A percentile compares a stretch with the other conserved stretches of the same genome.
phyloP scores from a whole-genome alignment of 345 rosid species.

The Populus pruinosa region DNA sequence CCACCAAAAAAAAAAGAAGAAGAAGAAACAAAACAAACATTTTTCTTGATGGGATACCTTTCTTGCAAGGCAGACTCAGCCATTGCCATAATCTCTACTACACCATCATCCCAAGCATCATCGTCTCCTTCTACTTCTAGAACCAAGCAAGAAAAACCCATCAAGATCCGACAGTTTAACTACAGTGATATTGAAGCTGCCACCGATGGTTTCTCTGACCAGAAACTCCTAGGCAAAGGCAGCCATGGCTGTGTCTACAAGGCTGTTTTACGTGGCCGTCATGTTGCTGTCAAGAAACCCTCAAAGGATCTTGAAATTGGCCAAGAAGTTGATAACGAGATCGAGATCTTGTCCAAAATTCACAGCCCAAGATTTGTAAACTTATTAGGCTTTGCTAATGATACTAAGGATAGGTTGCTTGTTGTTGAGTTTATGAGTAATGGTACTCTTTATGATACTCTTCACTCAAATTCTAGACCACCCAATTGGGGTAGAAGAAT shows the following conservation, averaged over 20 bases:
- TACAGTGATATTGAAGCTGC: slow-evolving; percentile 93
- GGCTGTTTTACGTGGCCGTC: slow-evolving; percentile 80
- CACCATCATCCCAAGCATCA: slow-evolving; percentile 9
- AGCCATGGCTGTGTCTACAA: slow-evolving; percentile 97
- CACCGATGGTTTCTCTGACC: slow-evolving; percentile 80
- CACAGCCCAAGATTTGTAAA: slow-evolving; percentile 90
- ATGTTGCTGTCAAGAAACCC: slow-evolving; percentile 81
- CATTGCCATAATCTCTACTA: slow-evolving; percentile 19
- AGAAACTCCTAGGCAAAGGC: slow-evolving; percentile 80
- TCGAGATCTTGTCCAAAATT: slow-evolving; percentile 86
- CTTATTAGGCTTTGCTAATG: slow-evolving; percentile 72
- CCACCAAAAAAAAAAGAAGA: not conserved
- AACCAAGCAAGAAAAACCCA: slow-evolving; percentile 43
- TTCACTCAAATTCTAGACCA: slow-evolving; percentile 62
- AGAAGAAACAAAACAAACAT: not conserved
- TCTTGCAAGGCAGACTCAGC: slow-evolving; percentile 81
- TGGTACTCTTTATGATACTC: slow-evolving; percentile 86
- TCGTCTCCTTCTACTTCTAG: slow-evolving; percentile 39
- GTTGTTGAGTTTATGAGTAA: slow-evolving; percentile 92
- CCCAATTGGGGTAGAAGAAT: slow-evolving; percentile 79
- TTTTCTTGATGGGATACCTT: slow-evolving; percentile 65
- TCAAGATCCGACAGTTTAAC: slow-evolving; percentile 72
- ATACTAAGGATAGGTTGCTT: slow-evolving; percentile 64
- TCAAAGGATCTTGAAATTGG: slow-evolving; percentile 60
- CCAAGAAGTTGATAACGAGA: slow-evolving; percentile 82